Base-by-base conservation (phyloP, 208 protist species). In the Jaenimonas drosophilae region DNA sequence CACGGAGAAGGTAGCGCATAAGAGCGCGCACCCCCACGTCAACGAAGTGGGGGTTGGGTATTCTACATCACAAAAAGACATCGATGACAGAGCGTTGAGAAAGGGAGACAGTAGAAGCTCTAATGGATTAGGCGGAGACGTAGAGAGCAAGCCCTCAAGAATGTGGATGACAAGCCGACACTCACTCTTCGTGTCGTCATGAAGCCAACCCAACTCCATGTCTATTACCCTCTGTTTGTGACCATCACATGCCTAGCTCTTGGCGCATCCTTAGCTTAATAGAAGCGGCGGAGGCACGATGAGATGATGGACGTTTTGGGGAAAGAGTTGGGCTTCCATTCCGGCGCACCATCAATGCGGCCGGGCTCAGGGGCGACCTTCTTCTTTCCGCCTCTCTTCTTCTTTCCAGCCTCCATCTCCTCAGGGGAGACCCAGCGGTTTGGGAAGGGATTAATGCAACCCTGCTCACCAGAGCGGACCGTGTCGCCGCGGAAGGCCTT, bases 251-350 rank as follows among this genome's bases (percentile, higher is more conserved):
- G 21, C 49, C 43, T 51, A 51, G 40, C 39, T 49, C 48, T 51
- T 43, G 32, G 51, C 33, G 55, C 47, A 62, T 39, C 37, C 4
- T 25, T 37, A 29, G 26, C 7, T 59, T 54, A 91, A 44, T 93
- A 86, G 47, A 93, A 93, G 34, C 67, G 59, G 4, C 74, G 76
- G 32, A 93, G 68, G 45, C 73, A 86, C 0, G 84, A 93, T 11
- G 76, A 77, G 3, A 89, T 49, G 1, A 93, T 51, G n/a, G 76
- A 77, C 23, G 61, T 73, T 39, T 87, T 83, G 25, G 49, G 65
- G 47, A 81, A 83, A 14, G 79, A 78, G 40, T 88, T 88, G 0
- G 84, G 79, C 57, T 70, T 89, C 80, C 84, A 93, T 37, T 73
- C 74, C 17, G 29, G 63, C 1, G 53, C 38, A 5, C 49, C 55